Base-by-base conservation (phyloP, 1,284 basidiomycete genomes). In the Tilletia caries region DNA sequence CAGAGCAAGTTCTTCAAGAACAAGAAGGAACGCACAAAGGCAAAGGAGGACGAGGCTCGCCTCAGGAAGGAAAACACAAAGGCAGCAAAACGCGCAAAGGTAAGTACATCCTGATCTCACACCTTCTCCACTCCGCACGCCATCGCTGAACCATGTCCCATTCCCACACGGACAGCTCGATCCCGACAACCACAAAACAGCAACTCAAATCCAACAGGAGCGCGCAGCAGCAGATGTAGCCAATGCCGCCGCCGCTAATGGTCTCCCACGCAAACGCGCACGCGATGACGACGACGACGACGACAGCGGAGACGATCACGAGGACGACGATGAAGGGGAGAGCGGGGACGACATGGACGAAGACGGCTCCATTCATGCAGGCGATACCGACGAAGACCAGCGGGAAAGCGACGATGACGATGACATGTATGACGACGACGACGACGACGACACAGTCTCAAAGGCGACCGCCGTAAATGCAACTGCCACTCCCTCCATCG, bases 1-100 rank as follows among this genome's bases (percentile, higher is more conserved):
- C 27, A 27, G 3, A 69, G 72, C 54, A 79, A 80, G 66, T 81
- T 75, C 75, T 74, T 77, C 70, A 82, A 82, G 73, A 82, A 81
- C 73, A 81, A 78, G 41, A 65, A 46, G 64, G 43, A 65, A 65
- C 74, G 75, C 68, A 78, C 75, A 66, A 79, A 81, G 76, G 74
- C 73, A 62, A 77, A 82, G 68, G 76, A 78, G 64, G 71, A 75
- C 58, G 76, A 79, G 43, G 76, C 76, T 1, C 69, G 73, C n/a
- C 73, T 74, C 65, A 73, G 75, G 52, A 82, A 82, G 69, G 67
- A 75, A 8, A 72, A 71, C 67, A 67, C 71, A 15, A 71, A 72
- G 18, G 75, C 73, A 34, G 73, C 75, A 2, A 81, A 80, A 69
- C 70, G 76, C 70, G 75, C 76, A 44, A 71, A 75, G 60, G 66